These are phyloP conservation scores for Lecanicillium sp. DNA, from an alignment of 2,329 filamentous ascomycete genomes.

Conservation along the genomic window DNA sequence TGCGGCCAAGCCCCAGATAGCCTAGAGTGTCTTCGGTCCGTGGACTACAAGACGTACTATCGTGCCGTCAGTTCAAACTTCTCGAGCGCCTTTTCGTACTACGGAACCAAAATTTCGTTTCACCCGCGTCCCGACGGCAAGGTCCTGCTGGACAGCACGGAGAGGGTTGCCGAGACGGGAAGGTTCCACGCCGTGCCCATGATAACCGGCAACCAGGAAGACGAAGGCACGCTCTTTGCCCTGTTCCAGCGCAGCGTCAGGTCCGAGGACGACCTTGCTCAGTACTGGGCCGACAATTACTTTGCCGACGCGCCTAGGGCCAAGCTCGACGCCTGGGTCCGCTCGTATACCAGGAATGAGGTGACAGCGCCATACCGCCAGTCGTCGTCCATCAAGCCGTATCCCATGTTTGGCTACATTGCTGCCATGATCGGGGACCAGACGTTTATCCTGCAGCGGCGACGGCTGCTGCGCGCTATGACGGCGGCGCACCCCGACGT, in stretches of 20 bases:
- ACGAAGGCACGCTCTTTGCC: conserved; percentile 71
- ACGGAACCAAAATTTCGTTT: conserved; percentile 64
- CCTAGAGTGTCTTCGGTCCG: conserved; percentile 8
- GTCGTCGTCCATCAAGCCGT: conserved; percentile 59
- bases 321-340: conserved; percentile 51
- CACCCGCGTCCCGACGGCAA: conserved; percentile 66
- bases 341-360: conserved; percentile 51
- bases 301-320: conserved; percentile 50
- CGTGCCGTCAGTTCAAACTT: conserved; percentile 60
- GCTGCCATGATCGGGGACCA: conserved; percentile 71
- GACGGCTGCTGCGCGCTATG: conserved; percentile 51
- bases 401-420: conserved; percentile 71
- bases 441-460: conserved; percentile 65
- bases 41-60: conserved; percentile 41
- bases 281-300: conserved; percentile 55
- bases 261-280: conserved; percentile 49
- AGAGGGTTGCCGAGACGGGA: conserved; percentile 46
- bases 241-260: conserved; percentile 65
- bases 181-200: conserved; percentile 44
- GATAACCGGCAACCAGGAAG: conserved; percentile 68
- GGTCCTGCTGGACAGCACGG: conserved; percentile 56
- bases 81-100: conserved; percentile 61
- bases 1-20: conserved; percentile 31
- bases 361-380: conserved; percentile 69
- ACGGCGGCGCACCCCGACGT: conserved; percentile 47